Conservation (phyloP, 2,329 filamentous ascomycete genomes). For the Grosmannia penicillata region DNA sequence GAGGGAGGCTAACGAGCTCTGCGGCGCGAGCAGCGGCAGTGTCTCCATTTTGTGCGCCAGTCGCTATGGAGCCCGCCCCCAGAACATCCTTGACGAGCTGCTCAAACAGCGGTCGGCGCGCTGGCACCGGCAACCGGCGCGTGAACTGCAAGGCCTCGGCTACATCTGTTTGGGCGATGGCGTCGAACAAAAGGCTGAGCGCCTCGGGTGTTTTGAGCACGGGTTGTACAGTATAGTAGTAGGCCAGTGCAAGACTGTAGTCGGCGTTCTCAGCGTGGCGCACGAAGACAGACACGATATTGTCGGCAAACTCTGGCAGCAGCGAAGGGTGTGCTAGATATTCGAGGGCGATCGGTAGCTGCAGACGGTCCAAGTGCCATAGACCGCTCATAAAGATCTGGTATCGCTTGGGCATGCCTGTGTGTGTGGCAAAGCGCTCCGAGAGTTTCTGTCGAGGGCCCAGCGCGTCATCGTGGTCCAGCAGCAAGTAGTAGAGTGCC, state of each 20-base stretch:
- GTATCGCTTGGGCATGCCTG: conserved; percentile 60
- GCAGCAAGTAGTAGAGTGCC: conserved; percentile 69
- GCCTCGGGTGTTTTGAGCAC: conserved; percentile 49
- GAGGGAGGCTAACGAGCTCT: conserved; percentile 58
- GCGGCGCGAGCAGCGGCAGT: conserved; percentile 45
- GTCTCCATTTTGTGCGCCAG: conserved; percentile 10
- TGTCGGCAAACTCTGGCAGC: conserved; percentile 67
- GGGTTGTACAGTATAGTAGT: conserved; percentile 64
- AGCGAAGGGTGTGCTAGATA: conserved; percentile 68
- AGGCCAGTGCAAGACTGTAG: conserved; percentile 54
- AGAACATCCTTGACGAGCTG: conserved; percentile 50
- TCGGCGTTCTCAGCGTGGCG: conserved; percentile 44
- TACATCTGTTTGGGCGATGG: conserved; percentile 51
- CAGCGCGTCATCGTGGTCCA: conserved; percentile 49
- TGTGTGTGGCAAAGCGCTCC: conserved; percentile 41
- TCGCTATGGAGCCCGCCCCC: conserved; percentile 27
- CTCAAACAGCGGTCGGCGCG: conserved; percentile 51
- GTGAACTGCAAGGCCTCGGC: conserved; percentile 62
- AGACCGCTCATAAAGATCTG: conserved; percentile 69
- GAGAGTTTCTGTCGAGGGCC: conserved; percentile 32
- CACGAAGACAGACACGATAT: conserved; percentile 59
- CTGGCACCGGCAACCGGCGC: conserved; percentile 45
- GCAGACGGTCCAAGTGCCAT: conserved; percentile 62
- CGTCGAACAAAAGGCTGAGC: conserved; percentile 52
- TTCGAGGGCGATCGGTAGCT: conserved; percentile 57